Evolutionary conservation across 116 monocot species (phyloP), one percentile per base, ranked within the genome.

Genomic region (Iris pallida): DNA sequence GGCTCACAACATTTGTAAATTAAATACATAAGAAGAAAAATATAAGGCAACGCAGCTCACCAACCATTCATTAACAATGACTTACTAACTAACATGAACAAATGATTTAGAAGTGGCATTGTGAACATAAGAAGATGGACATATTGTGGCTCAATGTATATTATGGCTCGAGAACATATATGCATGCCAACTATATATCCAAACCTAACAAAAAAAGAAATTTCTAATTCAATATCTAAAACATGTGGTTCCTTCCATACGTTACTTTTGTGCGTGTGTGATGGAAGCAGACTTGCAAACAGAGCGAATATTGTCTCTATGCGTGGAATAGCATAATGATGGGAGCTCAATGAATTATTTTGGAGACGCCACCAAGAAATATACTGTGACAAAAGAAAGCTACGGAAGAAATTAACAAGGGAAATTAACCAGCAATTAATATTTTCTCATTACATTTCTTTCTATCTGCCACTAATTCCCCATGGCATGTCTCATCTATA

Each of bases 381-480:
- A 63, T 63, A 14, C 9, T 2, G 13, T 8, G 0, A 61, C 1
- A 61, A 15, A 55, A 40, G 53, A 66, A 41, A 66, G 40, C 20
- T 11, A 61, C 6, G 45, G 6, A 14, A 7, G 10, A 66, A 48
- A 13, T 40, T 13, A 4, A 42, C 20, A 65, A 49, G 30, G 40
- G 42, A 52, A 42, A 53, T 30, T 30, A 30, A 53, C 53, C 14
- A 53, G 66, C 12, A n/a, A 66, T 18, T 44, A 44, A 58, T 62
- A 9, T 11, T 4, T 59, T 48, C 19, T 65, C 14, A 66, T 53
- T 66, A 66, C 53, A 53, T n/a, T 66, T 53, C 42, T n/a, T 66
- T 66, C 42, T 19, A 52, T 53, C 66, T 54, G 42, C 53, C 66
- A 41, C 53, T 54, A 66, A 53, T 66, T 66, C 53, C 41, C 42